Evolutionary conservation across 176 grass and related monocot species (phyloP).

Genomic region (Triticum monococcum): DNA sequence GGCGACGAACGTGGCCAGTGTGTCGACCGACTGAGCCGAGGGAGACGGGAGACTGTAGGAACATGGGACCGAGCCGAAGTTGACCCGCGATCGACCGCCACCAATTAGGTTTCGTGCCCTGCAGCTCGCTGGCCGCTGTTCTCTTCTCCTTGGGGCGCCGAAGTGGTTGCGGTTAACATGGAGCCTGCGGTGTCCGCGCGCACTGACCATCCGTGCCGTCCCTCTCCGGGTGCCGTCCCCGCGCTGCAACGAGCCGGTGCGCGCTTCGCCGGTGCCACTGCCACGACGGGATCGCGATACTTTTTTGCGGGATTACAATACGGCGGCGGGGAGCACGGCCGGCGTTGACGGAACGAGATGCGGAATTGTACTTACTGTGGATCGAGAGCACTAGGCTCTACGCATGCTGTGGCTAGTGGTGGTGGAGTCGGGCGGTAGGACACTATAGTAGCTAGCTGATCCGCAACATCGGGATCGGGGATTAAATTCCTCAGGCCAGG

Average conservation of each 20-base stretch:
- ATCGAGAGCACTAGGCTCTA: neutral
- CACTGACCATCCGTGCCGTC: neutral
- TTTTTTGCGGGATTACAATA: too few species aligned
- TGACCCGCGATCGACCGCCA: neutral
- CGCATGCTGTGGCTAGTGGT: neutral
- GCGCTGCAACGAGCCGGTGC: neutral
- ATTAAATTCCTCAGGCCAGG: neutral
- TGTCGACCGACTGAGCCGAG: neutral
- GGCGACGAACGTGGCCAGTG: neutral
- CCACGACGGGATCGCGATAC: too few species aligned
- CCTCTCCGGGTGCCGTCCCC: neutral
- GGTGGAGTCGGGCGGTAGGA: neutral
- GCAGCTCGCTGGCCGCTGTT: too few species aligned
- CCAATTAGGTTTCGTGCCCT: too few species aligned
- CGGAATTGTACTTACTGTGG: neutral
- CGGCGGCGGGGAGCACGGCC: too few species aligned
- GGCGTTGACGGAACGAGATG: neutral
- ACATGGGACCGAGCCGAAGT: neutral
- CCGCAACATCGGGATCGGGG: conserved; percentile 19
- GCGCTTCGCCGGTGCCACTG: too few species aligned
- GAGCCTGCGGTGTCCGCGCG: neutral
- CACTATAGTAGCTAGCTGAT: neutral
- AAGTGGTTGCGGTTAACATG: conserved; percentile 2
- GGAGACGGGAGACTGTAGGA: neutral
- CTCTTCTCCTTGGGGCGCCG: neutral